Conservation (phyloP, 2,329 filamentous ascomycete genomes). For the Coniochaeta pulveracea region DNA sequence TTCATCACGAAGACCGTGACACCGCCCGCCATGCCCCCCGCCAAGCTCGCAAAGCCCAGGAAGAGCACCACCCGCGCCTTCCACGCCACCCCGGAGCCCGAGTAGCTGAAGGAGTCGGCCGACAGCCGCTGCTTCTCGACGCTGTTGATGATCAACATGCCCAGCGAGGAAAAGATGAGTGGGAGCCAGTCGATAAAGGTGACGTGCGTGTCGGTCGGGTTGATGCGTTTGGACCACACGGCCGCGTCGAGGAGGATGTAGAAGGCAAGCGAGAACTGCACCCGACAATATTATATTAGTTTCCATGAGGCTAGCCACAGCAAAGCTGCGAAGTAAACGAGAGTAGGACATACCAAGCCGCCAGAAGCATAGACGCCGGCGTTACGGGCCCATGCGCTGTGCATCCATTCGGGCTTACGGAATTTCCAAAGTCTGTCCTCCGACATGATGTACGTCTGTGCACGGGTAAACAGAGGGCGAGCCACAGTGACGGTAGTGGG, state of each 20-base stretch:
- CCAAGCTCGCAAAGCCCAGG: slow-evolving; percentile 52
- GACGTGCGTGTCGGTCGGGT: slow-evolving; percentile 50
- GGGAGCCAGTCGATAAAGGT: slow-evolving; percentile 61
- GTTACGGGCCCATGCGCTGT: slow-evolving; percentile 52
- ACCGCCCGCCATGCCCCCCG: slow-evolving; percentile 57
- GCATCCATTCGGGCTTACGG: slow-evolving; percentile 53
- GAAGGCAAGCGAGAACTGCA: slow-evolving; percentile 55
- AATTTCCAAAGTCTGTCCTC: slow-evolving; percentile 60
- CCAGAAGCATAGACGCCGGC: slow-evolving; percentile 52
- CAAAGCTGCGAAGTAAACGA: neutral
- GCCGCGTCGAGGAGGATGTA: slow-evolving; percentile 58
- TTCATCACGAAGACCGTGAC: slow-evolving; percentile 59
- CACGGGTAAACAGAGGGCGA: no score
- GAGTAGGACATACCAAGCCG: slow-evolving; percentile 47
- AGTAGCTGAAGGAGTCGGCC: slow-evolving; percentile 51
- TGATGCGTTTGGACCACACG: slow-evolving; percentile 54
- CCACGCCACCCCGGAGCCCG: slow-evolving; percentile 53
- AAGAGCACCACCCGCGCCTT: slow-evolving; percentile 59
- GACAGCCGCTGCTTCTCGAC: slow-evolving; percentile 56
- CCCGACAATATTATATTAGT: neutral
- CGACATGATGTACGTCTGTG: slow-evolving; percentile 46
- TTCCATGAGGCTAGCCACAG: neutral
- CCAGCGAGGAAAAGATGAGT: slow-evolving; percentile 53
- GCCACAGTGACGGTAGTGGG: no score
- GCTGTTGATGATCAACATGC: slow-evolving; percentile 62